Conservation (phyloP, 2,329 filamentous ascomycete species). For the Penicillium olsonii region DNA sequence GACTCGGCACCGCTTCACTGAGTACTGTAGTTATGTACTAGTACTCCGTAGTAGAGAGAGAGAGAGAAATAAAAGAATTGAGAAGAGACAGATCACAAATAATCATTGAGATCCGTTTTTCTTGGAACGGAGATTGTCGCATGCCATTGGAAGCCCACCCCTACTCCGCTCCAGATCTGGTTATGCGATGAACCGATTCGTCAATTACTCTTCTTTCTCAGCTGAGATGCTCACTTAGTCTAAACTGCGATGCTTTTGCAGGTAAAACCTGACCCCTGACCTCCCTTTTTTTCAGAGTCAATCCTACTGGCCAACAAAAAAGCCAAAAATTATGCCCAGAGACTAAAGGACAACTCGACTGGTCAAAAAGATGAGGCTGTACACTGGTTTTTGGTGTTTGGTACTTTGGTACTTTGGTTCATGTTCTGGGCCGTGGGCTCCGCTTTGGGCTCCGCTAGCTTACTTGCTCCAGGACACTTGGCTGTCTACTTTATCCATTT, state of each 20-base stretch:
- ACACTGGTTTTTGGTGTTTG: neutral
- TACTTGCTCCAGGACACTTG: neutral
- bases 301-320: neutral
- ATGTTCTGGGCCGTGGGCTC: conserved; percentile 10
- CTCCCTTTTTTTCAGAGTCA: neutral
- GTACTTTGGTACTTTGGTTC: neutral
- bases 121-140: neutral
- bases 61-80: neutral
- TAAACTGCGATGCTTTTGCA: neutral
- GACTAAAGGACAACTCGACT: conserved; percentile 3
- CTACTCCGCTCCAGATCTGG: conserved; percentile 1
- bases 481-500: neutral
- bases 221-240: neutral
- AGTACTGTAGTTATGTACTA: too few species aligned
- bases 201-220: neutral
- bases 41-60: too few species aligned
- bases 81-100: conserved; percentile 9
- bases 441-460: conserved; percentile 8
- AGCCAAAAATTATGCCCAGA: neutral
- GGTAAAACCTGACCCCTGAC: neutral
- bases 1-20: conserved; percentile 1
- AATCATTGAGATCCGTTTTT: neutral
- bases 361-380: conserved; percentile 1
- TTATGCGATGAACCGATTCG: neutral
- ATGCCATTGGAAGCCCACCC: conserved; percentile 6